Base-by-base conservation (phyloP, 371 early-diverging fungal species). In the Mortierella sp. region DNA sequence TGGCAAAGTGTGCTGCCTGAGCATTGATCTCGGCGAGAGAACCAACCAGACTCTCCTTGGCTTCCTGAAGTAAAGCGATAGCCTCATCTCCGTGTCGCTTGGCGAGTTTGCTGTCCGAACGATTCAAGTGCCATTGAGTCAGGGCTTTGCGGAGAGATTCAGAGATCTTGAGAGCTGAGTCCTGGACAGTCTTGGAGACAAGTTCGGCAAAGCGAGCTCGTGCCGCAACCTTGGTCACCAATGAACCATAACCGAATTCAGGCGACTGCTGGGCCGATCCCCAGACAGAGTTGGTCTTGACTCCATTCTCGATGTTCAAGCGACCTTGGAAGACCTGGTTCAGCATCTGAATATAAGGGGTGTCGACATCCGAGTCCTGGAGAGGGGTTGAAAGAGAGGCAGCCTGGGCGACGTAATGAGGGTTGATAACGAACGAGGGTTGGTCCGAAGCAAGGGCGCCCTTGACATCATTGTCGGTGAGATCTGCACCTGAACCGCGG, bases 201-300 rank as follows among this genome's bases (percentile, higher is more conserved):
- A 81, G 81, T 43, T 87, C 87, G 24, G 84, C 85, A 63, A 93
- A 89, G 42, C 87, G 87, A 49, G 84, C 72, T 54, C 94, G 94
- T 57, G 86, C 81, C 68, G 90, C 92, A 63, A 90, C 83, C 68
- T 86, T 84, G 54, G 84, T 85, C 18, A 94, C 65, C 45, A 93
- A 78, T 54, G 86, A 83, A 61, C 95, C 95, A 61, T 92, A 93
- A 31, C 95, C 96, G 79, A 88, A 95, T 82, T 94, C 94, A 49
- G 94, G 94, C 46, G 86, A 88, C 43, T 89, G 82, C n/a, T 85
- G 72, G 63, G 86, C 67, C 51, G 86, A 83, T 55, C 85, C 87
- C 82, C 83, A 81, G 68, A 88, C 83, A 48, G 88, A 80, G 52
- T 67, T 30, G 50, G 74, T 71, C 60, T 82, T 71, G 66, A 83